These are phyloP conservation scores for Lactarius sanguifluus DNA, from an alignment of 768 basidiomycete species.

Conservation along the genomic window DNA sequence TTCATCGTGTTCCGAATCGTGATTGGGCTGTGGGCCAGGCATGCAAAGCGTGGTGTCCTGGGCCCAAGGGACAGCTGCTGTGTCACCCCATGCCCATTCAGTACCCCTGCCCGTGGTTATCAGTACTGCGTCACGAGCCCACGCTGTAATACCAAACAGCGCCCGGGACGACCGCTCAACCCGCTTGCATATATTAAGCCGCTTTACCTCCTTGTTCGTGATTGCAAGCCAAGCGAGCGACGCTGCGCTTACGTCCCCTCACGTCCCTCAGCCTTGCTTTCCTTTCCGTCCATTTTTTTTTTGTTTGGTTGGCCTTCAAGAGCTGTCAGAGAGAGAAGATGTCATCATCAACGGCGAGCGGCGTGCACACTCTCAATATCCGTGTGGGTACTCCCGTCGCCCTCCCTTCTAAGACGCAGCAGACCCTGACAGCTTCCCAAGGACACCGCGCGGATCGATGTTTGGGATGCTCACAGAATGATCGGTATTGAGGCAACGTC, in stretches of 20 bases:
- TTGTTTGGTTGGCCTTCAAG: neutral
- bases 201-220: neutral
- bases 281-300: neutral
- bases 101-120: neutral
- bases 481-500: neutral
- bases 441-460: neutral
- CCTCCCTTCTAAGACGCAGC: neutral
- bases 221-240: neutral
- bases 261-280: neutral
- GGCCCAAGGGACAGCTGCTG: neutral
- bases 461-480: neutral
- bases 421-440: neutral
- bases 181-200: neutral
- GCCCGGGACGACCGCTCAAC: neutral
- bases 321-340: neutral
- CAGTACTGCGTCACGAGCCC: neutral
- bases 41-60: neutral
- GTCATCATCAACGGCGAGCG: conserved; percentile 1
- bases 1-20: neutral
- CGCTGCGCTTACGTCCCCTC: neutral
- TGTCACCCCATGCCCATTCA: neutral
- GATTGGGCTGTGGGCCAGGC: neutral
- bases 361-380: conserved; percentile 1
- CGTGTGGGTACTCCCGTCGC: neutral
- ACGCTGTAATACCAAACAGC: neutral